phyloP scores from a whole-genome alignment of 805 yeast species.

The Ogataea ramenticola region DNA sequence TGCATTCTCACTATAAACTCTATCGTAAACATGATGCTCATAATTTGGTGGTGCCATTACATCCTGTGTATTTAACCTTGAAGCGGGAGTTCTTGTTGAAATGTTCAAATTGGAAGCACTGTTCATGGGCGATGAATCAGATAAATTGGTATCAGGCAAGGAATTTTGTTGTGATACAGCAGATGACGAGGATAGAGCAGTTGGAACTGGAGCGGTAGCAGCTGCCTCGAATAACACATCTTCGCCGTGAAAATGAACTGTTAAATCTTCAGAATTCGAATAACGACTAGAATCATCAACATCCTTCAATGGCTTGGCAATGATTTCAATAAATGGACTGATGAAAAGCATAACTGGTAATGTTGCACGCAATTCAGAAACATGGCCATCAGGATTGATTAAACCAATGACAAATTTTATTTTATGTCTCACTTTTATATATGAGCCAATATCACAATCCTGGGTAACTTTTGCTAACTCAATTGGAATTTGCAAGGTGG shows the following conservation, averaged over 20 bases:
- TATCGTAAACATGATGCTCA: slow-evolving; percentile 73
- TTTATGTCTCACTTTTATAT: slow-evolving; percentile 83
- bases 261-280: slow-evolving; percentile 19
- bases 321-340: slow-evolving; percentile 72
- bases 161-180: background rate
- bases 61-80: slow-evolving; percentile 27
- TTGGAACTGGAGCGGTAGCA: background rate
- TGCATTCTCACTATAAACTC: slow-evolving; percentile 60
- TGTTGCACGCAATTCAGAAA: slow-evolving; percentile 86
- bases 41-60: slow-evolving; percentile 81
- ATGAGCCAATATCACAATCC: slow-evolving; percentile 67
- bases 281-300: slow-evolving; percentile 15
- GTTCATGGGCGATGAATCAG: background rate
- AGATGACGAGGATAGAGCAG: background rate
- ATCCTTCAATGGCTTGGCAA: slow-evolving; percentile 33
- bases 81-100: slow-evolving; percentile 3
- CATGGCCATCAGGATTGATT: slow-evolving; percentile 85
- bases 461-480: slow-evolving; percentile 74
- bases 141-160: slow-evolving; percentile 1
- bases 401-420: slow-evolving; percentile 74
- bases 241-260: slow-evolving; percentile 20
- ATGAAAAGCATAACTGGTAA: slow-evolving; percentile 54
- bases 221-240: slow-evolving; percentile 17
- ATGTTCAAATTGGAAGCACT: slow-evolving; percentile 4
- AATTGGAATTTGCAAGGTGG: slow-evolving; percentile 59